A percentile compares a stretch with the other conserved stretches of the same genome.
Conservation (phyloP, 1,284 basidiomycete species). For the Vanrija sp. region DNA sequence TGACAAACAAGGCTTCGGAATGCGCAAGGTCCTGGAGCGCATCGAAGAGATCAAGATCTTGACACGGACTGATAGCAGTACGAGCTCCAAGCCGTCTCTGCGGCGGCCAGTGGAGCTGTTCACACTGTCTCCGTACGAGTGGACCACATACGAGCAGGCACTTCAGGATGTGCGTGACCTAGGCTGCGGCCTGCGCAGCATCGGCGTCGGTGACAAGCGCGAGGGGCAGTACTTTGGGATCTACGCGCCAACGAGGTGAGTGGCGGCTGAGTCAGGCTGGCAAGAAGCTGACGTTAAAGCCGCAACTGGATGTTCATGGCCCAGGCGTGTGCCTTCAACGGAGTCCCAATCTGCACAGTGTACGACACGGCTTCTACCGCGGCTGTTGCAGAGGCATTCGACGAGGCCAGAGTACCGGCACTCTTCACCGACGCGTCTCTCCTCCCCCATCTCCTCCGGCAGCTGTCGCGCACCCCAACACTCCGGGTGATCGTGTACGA, state of each 20-base stretch:
- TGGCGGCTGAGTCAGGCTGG: not conserved
- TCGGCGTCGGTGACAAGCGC: constrained; percentile 57
- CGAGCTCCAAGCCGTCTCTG: no score
- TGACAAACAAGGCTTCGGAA: constrained; percentile 68
- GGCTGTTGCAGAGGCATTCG: constrained; percentile 82
- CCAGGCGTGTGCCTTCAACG: constrained; percentile 71
- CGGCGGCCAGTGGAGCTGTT: constrained; percentile 63
- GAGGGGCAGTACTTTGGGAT: constrained; percentile 69
- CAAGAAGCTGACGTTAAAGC: constrained; percentile 10
- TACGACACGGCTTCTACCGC: constrained; percentile 91
- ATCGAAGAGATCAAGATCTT: no score
- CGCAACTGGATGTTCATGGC: constrained; percentile 84
- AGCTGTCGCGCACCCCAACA: constrained; percentile 65
- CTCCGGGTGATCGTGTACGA: constrained; percentile 84
- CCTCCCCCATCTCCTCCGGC: constrained; percentile 64
- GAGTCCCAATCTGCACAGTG: constrained; percentile 82
- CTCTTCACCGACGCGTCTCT: constrained; percentile 87
- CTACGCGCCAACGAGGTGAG: constrained; percentile 56
- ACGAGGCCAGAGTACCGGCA: constrained; percentile 68
- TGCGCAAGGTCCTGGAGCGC: constrained; percentile 62
- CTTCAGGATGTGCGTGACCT: constrained; percentile 62
- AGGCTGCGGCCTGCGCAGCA: constrained; percentile 67
- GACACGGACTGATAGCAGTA: no score
- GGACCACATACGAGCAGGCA: constrained; percentile 67
- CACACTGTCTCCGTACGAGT: constrained; percentile 82